Percentiles rank a stretch among this genome's conserved stretches.
Conservation (phyloP, 805 yeast species). For the Blastobotrys peoriensis region DNA sequence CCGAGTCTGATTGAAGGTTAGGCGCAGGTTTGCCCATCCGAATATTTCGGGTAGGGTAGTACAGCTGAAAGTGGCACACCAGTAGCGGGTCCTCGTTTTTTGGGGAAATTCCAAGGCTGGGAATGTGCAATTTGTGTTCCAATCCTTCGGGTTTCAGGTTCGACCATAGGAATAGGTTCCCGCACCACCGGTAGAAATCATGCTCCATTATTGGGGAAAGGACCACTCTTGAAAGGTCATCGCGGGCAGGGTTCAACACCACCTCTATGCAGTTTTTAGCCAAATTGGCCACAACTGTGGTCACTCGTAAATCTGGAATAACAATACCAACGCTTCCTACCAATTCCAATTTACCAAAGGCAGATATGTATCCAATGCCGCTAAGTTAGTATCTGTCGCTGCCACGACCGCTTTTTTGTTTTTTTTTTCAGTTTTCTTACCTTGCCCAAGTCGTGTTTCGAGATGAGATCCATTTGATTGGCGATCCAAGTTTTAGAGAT, state of each 20-base stretch:
- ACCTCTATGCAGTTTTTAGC: constrained; percentile 17
- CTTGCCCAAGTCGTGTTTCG: constrained; percentile 6
- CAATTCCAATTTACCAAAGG: constrained; percentile 6
- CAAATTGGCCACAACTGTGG: constrained; percentile 16
- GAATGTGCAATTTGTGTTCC: constrained; percentile 11
- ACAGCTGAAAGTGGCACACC: constrained; percentile 17
- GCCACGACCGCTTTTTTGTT: neutral
- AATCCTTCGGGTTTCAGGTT: constrained; percentile 19
- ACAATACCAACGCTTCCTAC: constrained; percentile 4
- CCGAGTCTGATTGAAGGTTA: neutral
- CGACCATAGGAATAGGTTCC: constrained; percentile 16
- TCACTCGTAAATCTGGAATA: constrained; percentile 15
- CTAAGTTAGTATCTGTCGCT: constrained; percentile 3
- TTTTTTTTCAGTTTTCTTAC: neutral
- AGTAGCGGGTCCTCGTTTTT: constrained; percentile 9
- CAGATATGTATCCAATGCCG: constrained; percentile 12
- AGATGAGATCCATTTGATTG: constrained; percentile 19
- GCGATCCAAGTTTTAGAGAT: constrained; percentile 7
- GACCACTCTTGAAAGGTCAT: constrained; percentile 10
- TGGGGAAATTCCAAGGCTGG: constrained; percentile 5
- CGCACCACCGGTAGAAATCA: constrained; percentile 17
- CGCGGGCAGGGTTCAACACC: constrained; percentile 11
- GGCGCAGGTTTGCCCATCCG: neutral
- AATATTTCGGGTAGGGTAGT: constrained; percentile 11
- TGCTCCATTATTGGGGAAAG: constrained; percentile 16